Conservation (phyloP, 257 asterid species). For the Cordia subcordata region DNA sequence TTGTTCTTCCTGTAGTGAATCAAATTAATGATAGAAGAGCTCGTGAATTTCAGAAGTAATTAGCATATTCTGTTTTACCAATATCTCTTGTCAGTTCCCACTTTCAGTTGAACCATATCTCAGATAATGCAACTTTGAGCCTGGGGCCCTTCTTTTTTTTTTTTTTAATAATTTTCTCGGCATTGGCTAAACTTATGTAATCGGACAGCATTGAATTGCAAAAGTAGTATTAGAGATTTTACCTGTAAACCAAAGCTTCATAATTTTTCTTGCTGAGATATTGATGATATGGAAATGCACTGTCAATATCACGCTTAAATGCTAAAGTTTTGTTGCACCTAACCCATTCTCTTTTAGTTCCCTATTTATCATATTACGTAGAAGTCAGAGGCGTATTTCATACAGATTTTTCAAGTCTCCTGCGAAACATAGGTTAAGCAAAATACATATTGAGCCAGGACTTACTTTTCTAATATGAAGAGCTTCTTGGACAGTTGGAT, state of each 20-base stretch:
- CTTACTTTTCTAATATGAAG: slow-evolving; percentile 19
- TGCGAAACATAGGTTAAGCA: not conserved
- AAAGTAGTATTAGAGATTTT: too few relatives aligned
- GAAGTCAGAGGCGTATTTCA: not conserved
- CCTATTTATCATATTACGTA: slow-evolving; percentile 5
- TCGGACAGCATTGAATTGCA: too few relatives aligned
- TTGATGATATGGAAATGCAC: slow-evolving; percentile 18
- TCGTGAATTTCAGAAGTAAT: too few relatives aligned
- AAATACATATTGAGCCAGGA: not conserved
- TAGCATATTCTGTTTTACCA: too few relatives aligned
- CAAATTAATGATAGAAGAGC: too few relatives aligned
- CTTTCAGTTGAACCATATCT: too few relatives aligned
- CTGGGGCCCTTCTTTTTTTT: too few relatives aligned
- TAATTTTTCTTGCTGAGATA: slow-evolving; percentile 5
- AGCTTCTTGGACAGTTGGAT: slow-evolving; percentile 19
- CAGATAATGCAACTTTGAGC: too few relatives aligned
- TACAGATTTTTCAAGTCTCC: not conserved
- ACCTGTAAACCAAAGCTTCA: slow-evolving; percentile 21
- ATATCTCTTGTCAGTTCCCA: too few relatives aligned
- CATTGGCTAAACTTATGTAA: too few relatives aligned
- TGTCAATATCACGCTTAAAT: not conserved
- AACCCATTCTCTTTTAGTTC: slow-evolving; percentile 15
- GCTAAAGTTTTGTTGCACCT: slow-evolving; percentile 17
- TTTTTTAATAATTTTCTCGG: too few relatives aligned
- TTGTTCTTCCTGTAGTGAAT: too few relatives aligned